phyloP scores from a whole-genome alignment of 192 early-diverging fungal genomes.

The Linnemannia hyalina region DNA sequence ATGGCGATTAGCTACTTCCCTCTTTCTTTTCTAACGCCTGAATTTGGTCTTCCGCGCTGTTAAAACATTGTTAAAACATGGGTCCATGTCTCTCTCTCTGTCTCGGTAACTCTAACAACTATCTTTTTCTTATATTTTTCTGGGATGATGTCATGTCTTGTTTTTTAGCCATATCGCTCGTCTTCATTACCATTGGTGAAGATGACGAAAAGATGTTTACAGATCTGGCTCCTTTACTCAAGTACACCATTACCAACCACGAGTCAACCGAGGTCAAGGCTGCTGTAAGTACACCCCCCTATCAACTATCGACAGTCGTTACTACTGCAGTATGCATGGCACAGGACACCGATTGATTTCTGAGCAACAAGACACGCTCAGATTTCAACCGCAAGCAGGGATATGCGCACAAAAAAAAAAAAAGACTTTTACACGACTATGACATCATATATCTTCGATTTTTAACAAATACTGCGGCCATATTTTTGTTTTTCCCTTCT shows the following conservation, averaged over 20 bases:
- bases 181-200: conserved; percentile 66
- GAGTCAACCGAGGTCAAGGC: conserved; percentile 61
- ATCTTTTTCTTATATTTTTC: background rate
- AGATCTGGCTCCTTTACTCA: conserved; percentile 58
- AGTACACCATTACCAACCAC: conserved; percentile 60
- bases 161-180: conserved; percentile 57
- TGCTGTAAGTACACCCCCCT: conserved; percentile 39
- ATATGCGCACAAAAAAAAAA: background rate
- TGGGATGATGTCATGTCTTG: conserved; percentile 4
- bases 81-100: background rate
- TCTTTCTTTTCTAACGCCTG: background rate
- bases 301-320: background rate
- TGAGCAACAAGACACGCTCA: background rate
- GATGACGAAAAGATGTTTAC: conserved; percentile 64
- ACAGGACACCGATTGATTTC: background rate
- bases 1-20: background rate
- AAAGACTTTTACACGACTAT: background rate
- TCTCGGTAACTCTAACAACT: background rate
- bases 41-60: background rate
- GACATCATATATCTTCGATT: background rate
- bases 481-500: background rate
- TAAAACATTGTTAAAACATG: background rate
- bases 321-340: background rate
- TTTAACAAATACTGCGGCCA: background rate
- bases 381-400: no score